These are phyloP conservation scores for Cercospora citrullina DNA, from an alignment of 2,329 filamentous ascomycete species.

Conservation along the genomic window DNA sequence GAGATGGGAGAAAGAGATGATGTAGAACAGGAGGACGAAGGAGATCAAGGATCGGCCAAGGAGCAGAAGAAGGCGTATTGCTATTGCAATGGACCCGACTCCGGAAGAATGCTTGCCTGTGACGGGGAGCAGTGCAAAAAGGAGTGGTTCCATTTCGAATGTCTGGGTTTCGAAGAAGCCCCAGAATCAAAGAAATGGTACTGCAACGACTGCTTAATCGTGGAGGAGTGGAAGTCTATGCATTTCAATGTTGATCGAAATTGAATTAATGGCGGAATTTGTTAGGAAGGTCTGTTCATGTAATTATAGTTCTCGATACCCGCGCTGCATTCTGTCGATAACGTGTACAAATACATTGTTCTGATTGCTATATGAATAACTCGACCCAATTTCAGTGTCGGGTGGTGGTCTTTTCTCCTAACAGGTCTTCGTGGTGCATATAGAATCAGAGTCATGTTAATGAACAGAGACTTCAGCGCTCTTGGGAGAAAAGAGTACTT, in stretches of 20 bases:
- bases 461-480: not conserved
- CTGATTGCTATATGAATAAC: not conserved
- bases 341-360: not conserved
- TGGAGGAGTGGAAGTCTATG: constrained; percentile 3
- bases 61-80: constrained; percentile 20
- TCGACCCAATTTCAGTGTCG: not conserved
- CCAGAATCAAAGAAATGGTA: constrained; percentile 45
- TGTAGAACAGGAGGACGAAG: constrained; percentile 1
- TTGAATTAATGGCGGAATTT: not conserved
- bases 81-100: constrained; percentile 25
- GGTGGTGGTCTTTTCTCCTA: not conserved
- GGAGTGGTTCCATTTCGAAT: constrained; percentile 81
- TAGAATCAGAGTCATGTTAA: not conserved
- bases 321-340: not conserved
- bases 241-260: not conserved
- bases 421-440: not conserved
- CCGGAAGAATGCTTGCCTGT: constrained; percentile 69
- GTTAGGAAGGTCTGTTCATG: not conserved
- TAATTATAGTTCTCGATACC: not conserved
- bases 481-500: not conserved
- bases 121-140: constrained; percentile 73
- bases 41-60: not conserved
- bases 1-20: not conserved
- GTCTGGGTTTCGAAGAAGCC: constrained; percentile 65
- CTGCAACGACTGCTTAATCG: constrained; percentile 25